These are phyloP conservation scores for Flaveria trinervia DNA, from an alignment of 129 eudicot species.

Conservation along the genomic window DNA sequence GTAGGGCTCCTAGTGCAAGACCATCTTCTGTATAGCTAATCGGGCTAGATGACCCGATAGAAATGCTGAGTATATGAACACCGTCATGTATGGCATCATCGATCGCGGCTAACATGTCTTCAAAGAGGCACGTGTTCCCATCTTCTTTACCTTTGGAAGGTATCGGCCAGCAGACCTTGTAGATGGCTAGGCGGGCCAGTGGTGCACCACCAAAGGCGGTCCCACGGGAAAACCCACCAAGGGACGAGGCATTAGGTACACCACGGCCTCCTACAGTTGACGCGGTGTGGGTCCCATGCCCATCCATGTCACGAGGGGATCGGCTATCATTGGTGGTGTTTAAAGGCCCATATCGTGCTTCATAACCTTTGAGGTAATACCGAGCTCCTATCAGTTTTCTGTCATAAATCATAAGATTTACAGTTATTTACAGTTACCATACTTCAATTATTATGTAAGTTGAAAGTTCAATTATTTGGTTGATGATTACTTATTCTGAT, in stretches of 20 bases:
- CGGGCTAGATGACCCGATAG: constrained; percentile 60
- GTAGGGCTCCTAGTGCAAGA: constrained; percentile 83
- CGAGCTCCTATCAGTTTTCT: constrained; percentile 95
- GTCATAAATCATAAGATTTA: constrained; percentile 28
- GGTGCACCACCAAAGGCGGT: constrained; percentile 97
- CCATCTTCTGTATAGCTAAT: constrained; percentile 43
- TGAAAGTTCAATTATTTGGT: constrained; percentile 1
- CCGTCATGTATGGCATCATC: constrained; percentile 95
- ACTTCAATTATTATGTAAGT: neutral
- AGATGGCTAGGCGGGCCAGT: constrained; percentile 68
- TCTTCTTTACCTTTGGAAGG: constrained; percentile 62
- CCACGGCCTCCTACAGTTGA: constrained; percentile 78
- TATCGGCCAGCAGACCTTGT: constrained; percentile 88
- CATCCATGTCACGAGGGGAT: constrained; percentile 94
- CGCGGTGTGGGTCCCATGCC: constrained; percentile 97
- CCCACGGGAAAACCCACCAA: constrained; percentile 78
- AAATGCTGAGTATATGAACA: constrained; percentile 74
- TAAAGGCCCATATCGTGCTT: constrained; percentile 57
- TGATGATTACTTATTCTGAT: neutral
- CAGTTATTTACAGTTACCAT: neutral
- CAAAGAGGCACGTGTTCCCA: constrained; percentile 77
- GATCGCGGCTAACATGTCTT: constrained; percentile 88
- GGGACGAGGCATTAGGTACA: constrained; percentile 56
- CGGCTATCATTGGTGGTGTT: constrained; percentile 56
- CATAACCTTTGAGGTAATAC: constrained; percentile 78